A percentile compares a stretch with the other conserved stretches of the same genome.
These are phyloP conservation scores for Aspergillus olivimuriae DNA, from an alignment of 495 filamentous ascomycete genomes.

Conservation along the genomic window DNA sequence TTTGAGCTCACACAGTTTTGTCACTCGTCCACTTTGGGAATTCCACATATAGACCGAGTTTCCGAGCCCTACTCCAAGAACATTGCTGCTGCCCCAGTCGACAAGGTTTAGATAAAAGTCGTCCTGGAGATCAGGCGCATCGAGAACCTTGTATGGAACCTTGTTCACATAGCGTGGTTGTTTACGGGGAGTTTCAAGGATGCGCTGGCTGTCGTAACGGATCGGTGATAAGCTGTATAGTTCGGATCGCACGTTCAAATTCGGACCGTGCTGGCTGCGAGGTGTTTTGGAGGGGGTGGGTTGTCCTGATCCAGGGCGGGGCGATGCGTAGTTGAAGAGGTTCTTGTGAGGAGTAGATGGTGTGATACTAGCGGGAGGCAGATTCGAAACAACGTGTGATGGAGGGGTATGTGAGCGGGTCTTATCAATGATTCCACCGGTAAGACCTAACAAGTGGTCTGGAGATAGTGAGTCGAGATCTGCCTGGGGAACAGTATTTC, in stretches of 20 bases:
- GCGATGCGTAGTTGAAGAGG: conserved; percentile 86
- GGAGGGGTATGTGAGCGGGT: conserved; percentile 79
- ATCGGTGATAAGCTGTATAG: conserved; percentile 92
- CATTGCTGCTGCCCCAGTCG: conserved; percentile 95
- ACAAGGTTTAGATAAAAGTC: conserved; percentile 97
- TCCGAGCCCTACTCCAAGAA: conserved; percentile 85
- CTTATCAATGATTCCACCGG: conserved; percentile 55
- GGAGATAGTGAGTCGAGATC: conserved; percentile 61
- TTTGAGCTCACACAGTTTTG: conserved; percentile 84
- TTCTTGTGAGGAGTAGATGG: conserved; percentile 97
- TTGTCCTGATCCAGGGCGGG: conserved; percentile 63
- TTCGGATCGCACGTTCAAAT: conserved; percentile 80
- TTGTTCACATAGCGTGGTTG: conserved; percentile 86
- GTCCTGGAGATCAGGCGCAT: conserved; percentile 91
- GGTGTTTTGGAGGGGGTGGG: conserved; percentile 86
- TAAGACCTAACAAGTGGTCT: conserved; percentile 53
- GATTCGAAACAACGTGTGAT: conserved; percentile 50
- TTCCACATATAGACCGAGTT: conserved; percentile 99
- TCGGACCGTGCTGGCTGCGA: conserved; percentile 74
- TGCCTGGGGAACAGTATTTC: conserved; percentile 76
- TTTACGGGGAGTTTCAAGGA: conserved; percentile 83
- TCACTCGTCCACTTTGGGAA: conserved; percentile 75
- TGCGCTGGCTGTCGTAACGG: conserved; percentile 79
- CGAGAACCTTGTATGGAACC: conserved; percentile 94
- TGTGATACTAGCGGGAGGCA: conserved; percentile 65